These are phyloP conservation scores for Bruguiera parviflora DNA, from an alignment of 345 rosid species.

Conservation along the genomic window DNA sequence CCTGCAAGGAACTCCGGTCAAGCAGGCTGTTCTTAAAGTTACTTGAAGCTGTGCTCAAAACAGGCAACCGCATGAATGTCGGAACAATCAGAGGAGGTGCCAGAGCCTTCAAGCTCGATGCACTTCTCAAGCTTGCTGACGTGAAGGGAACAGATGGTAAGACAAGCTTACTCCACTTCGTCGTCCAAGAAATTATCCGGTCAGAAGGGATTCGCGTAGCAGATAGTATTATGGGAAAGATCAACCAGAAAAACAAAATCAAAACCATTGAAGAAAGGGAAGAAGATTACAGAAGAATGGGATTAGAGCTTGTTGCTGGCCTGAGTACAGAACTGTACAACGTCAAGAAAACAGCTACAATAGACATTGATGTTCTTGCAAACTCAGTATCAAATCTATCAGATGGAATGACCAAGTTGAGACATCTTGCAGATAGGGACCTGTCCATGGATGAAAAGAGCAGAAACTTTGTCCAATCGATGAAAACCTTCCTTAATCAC, in stretches of 20 bases:
- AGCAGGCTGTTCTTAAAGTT: slow-evolving; percentile 84
- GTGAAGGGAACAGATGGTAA: slow-evolving; percentile 90
- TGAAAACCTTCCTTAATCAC: slow-evolving; percentile 51
- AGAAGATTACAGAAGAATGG: slow-evolving; percentile 87
- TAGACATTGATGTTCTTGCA: slow-evolving; percentile 84
- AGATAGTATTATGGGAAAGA: slow-evolving; percentile 87
- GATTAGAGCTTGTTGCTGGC: slow-evolving; percentile 85
- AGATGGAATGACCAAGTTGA: slow-evolving; percentile 55
- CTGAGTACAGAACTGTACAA: slow-evolving; percentile 74
- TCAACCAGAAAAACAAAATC: slow-evolving; percentile 54
- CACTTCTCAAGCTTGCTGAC: slow-evolving; percentile 88
- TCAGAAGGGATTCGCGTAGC: slow-evolving; percentile 87
- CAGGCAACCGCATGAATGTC: slow-evolving; percentile 95
- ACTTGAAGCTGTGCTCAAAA: slow-evolving; percentile 88
- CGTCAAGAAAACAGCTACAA: slow-evolving; percentile 85
- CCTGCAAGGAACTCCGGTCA: slow-evolving; percentile 93
- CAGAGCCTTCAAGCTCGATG: slow-evolving; percentile 87
- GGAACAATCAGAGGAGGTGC: slow-evolving; percentile 98
- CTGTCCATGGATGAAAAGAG: slow-evolving; percentile 43
- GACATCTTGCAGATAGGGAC: slow-evolving; percentile 43
- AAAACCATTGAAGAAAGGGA: slow-evolving; percentile 69
- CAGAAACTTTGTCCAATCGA: slow-evolving; percentile 46
- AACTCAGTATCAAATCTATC: slow-evolving; percentile 74
- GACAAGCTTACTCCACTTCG: slow-evolving; percentile 86
- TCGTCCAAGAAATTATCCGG: slow-evolving; percentile 84